A percentile compares a stretch with the other conserved stretches of the same genome.
phyloP scores from a whole-genome alignment of 768 basidiomycete species.

The Tylopilus sp. region DNA sequence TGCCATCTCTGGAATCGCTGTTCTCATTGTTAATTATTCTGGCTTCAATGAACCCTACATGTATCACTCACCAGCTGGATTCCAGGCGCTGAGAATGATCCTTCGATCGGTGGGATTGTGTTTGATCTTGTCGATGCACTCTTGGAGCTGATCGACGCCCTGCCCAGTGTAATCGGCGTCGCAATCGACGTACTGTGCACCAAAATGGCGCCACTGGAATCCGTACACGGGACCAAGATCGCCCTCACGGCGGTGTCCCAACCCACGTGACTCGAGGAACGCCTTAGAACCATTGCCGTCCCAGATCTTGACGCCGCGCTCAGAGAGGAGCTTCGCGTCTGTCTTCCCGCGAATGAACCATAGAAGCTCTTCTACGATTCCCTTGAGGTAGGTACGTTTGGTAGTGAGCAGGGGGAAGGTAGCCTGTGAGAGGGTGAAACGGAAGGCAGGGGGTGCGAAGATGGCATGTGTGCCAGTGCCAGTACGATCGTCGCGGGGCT shows the following conservation, averaged over 20 bases:
- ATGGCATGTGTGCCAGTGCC: slow-evolving; percentile 91
- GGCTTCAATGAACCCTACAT: neutral
- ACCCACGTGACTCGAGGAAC: slow-evolving; percentile 80
- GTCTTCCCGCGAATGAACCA: slow-evolving; percentile 92
- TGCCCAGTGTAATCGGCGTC: slow-evolving; percentile 75
- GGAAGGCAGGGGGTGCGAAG: slow-evolving; percentile 87
- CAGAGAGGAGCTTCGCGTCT: slow-evolving; percentile 69
- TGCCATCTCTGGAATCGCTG: slow-evolving; percentile 93
- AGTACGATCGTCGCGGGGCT: slow-evolving; percentile 82
- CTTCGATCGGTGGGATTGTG: slow-evolving; percentile 90
- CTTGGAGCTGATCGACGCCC: slow-evolving; percentile 88
- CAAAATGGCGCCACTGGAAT: slow-evolving; percentile 96
- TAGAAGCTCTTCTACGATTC: slow-evolving; percentile 88
- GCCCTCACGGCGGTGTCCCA: slow-evolving; percentile 82
- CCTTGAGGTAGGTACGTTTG: slow-evolving; percentile 89
- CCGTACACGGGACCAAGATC: slow-evolving; percentile 97
- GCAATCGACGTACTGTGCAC: slow-evolving; percentile 74
- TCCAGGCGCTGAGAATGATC: slow-evolving; percentile 97
- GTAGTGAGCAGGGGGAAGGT: slow-evolving; percentile 90
- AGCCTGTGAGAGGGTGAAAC: slow-evolving; percentile 77
- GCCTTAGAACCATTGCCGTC: slow-evolving; percentile 91
- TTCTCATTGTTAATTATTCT: neutral
- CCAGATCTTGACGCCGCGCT: slow-evolving; percentile 94
- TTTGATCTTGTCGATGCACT: slow-evolving; percentile 90
- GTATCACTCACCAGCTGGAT: slow-evolving; percentile 74